Base-by-base conservation (phyloP, 768 basidiomycete species). In the Phaeolepiota aurea region DNA sequence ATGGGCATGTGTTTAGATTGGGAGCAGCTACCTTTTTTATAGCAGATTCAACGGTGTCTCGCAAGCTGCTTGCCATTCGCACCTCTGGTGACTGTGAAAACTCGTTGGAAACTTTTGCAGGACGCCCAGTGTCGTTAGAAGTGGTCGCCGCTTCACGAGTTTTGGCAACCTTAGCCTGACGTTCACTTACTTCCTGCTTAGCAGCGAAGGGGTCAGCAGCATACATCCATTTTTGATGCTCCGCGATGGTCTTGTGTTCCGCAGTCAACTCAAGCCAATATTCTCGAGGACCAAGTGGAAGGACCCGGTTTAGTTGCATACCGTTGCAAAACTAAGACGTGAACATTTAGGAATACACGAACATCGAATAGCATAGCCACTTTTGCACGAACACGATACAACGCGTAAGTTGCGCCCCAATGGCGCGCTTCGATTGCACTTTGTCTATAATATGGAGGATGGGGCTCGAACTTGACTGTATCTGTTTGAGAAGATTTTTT, bases 391-490 rank as follows among this genome's bases (percentile, higher is more conserved):
- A 92, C 89, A 50, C 90, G 79, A 59, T 91, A 87, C 40, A 94
- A 62, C 30, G 87, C 86, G 51, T 87, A 90, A 2, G 82, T 84
- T 12, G 90, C 90, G 28, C 82, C 90, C 82, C 87, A 92, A 54
- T 96, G 92, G 41, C 82, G 84, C 20, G 91, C 90, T 61, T 94
- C 88, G 16, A 82, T 54, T 4, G 79, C 71, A n/a, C 80, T 79
- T 2, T 75, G 68, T 45, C 77, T 68, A 33, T 72, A 62, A 48
- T 86, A 75, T 4, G 81, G 72, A 1, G 87, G 84, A 53, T 83
- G 76, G 3, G 90, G 83, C 45, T 79, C 77, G 47, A 96, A 60
- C 34, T 76, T 69, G 12, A 90, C 80, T 3, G 64, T 71, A 52
- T 91, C 87, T 40, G 60, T 69, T 47, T 82, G 71, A 3, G 77